phyloP scores from a whole-genome alignment of 257 asterid genomes.

The Lithospermum erythrorhizon region DNA sequence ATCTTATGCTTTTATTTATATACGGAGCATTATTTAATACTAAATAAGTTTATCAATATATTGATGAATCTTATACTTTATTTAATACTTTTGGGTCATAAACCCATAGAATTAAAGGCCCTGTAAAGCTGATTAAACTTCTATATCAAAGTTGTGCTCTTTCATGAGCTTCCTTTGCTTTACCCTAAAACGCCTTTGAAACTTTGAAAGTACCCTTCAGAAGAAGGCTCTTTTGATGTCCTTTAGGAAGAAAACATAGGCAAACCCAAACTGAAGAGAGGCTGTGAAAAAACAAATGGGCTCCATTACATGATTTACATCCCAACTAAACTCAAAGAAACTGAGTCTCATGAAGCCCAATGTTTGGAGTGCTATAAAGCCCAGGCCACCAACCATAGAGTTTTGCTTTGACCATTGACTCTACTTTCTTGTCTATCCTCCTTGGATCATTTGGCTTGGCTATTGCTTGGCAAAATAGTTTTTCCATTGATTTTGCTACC shows the following conservation, averaged over 20 bases:
- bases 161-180: conserved; percentile 39
- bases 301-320: conserved; percentile 97
- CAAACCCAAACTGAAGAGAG: conserved; percentile 59
- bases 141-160: conserved; percentile 23
- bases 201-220: conserved; percentile 39
- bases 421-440: conserved; percentile 55
- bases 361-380: conserved; percentile 53
- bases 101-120: conserved; percentile 21
- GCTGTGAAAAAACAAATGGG: conserved; percentile 92
- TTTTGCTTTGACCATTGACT: conserved; percentile 43
- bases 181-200: conserved; percentile 29
- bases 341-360: conserved; percentile 90
- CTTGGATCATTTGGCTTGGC: conserved; percentile 71
- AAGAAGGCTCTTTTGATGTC: conserved; percentile 42
- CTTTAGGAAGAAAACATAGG: conserved; percentile 41
- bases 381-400: conserved; percentile 73
- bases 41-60: too few species aligned
- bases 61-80: too few species aligned
- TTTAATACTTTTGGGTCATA: too few species aligned
- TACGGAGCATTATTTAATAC: too few species aligned
- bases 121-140: conserved; percentile 22
- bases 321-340: conserved; percentile 91
- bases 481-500: conserved; percentile 74
- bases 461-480: conserved; percentile 36
- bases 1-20: too few species aligned